phyloP scores from a whole-genome alignment of 2,329 filamentous ascomycete species.

The Monosporascus ibericus region DNA sequence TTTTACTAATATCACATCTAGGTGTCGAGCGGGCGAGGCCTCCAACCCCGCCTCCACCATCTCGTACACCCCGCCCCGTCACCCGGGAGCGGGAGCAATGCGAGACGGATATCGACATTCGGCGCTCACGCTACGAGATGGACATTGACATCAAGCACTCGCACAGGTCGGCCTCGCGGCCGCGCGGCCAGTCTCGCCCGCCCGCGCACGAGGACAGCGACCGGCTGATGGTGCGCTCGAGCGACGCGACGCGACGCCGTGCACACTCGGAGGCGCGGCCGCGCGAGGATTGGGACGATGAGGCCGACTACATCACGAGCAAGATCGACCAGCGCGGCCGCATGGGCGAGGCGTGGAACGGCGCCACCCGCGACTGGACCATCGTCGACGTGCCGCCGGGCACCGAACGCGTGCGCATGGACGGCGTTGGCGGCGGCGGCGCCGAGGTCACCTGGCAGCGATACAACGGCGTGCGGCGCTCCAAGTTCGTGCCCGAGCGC shows the following conservation, averaged over 20 bases:
- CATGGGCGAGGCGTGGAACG: constrained; percentile 68
- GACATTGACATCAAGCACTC: constrained; percentile 49
- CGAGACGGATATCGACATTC: constrained; percentile 58
- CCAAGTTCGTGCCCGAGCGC: constrained; percentile 67
- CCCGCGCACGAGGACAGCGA: constrained; percentile 38
- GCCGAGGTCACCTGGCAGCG: constrained; percentile 75
- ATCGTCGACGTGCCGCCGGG: constrained; percentile 81
- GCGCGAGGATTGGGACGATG: constrained; percentile 52
- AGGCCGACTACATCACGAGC: constrained; percentile 55
- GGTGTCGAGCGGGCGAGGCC: constrained; percentile 38
- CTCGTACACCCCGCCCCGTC: constrained; percentile 38
- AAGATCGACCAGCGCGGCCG: constrained; percentile 55
- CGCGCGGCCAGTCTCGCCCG: constrained; percentile 31
- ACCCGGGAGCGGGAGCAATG: constrained; percentile 36
- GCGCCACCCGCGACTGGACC: constrained; percentile 70
- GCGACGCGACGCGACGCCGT: constrained; percentile 44
- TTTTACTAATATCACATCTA: constrained; percentile 21
- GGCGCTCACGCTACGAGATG: constrained; percentile 46
- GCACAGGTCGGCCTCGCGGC: constrained; percentile 32
- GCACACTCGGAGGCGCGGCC: constrained; percentile 45
- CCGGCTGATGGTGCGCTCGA: constrained; percentile 61
- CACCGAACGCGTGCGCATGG: constrained; percentile 76
- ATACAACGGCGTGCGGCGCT: constrained; percentile 70
- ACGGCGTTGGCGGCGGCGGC: constrained; percentile 66
- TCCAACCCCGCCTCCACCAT: constrained; percentile 45